Conservation (phyloP, 129 eudicot species). For the Glebionis coronaria region DNA sequence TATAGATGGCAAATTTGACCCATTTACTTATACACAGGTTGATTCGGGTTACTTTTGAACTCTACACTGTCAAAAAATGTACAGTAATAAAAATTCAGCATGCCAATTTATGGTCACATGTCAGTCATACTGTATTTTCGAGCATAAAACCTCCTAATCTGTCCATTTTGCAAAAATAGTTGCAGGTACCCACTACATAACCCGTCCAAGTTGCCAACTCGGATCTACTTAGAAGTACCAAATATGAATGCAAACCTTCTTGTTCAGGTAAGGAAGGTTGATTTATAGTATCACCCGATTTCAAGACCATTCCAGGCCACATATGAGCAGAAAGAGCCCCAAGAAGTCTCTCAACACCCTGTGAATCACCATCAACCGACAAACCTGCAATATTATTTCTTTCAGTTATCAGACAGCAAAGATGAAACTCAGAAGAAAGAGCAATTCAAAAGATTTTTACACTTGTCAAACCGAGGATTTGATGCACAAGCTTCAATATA, state of each 20-base stretch:
- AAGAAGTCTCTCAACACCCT: constrained; percentile 72
- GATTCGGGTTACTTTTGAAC: no score
- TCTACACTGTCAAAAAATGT: no score
- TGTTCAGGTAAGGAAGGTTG: constrained; percentile 71
- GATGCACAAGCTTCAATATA: constrained; percentile 96
- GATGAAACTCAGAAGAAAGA: neutral
- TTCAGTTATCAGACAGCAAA: neutral
- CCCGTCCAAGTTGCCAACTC: neutral
- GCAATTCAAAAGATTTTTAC: constrained; percentile 36
- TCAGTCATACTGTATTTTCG: no score
- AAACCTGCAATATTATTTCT: constrained; percentile 51
- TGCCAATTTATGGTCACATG: no score
- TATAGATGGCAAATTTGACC: no score
- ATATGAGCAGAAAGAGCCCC: constrained; percentile 94
- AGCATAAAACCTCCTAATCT: no score
- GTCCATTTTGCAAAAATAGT: neutral
- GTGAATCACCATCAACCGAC: constrained; percentile 91
- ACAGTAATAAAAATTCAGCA: no score
- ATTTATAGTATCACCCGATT: constrained; percentile 67
- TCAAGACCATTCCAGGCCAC: constrained; percentile 98
- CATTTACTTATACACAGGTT: no score
- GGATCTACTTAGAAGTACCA: neutral
- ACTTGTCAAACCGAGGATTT: constrained; percentile 75
- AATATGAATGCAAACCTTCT: constrained; percentile 46
- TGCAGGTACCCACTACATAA: neutral